Evolutionary conservation across 768 basidiomycete species (phyloP), one percentile per base, ranked within the genome.

Genomic region (Lactifluus hygrophoroides): DNA sequence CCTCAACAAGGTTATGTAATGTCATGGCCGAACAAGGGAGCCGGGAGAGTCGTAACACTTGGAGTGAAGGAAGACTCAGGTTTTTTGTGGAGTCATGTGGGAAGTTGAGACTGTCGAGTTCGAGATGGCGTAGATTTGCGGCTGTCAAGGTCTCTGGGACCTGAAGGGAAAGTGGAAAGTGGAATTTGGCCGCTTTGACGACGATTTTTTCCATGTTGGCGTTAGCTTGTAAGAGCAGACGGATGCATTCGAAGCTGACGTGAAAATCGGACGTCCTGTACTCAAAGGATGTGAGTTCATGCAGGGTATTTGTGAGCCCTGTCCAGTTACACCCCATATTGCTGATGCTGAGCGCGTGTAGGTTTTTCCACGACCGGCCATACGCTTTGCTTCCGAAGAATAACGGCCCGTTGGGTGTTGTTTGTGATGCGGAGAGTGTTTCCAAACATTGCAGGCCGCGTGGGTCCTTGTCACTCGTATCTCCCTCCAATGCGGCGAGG

Each of bases 161-260:
- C 21, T 25, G 35, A 34, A 13, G n/a, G 43, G 9, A 2, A 21
- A 2, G 13, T 9, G 37, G 17, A 16, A 25, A n/a, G n/a, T 8
- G 10, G 25, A 0, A 13, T 10, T 35, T 13, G 19, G 23, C 16
- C 5, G 47, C 11, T 42, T 54, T 21, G n/a, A 61, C 6, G 23
- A 62, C 51, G 16, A 72, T 45, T 25, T 42, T 55, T 45, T 65
- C 61, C 19, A 73, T 59, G 3, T 51, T 25, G 17, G 56, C 55
- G 48, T 70, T 68, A 17, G 43, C 46, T 27, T 58, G 61, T n/a
- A 72, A 49, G 40, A 71, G 27, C 49, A 8, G 44, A 25, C 62
- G 44, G 27, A 67, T n/a, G 13, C 2, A 35, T 51, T 57, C 48
- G 21, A 45, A 32, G 53, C 9, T 35, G 21, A 66, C 35, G n/a